Evolutionary conservation across 169 alveolate species (phyloP).

Genomic region (Plasmodium cynomolgi): DNA sequence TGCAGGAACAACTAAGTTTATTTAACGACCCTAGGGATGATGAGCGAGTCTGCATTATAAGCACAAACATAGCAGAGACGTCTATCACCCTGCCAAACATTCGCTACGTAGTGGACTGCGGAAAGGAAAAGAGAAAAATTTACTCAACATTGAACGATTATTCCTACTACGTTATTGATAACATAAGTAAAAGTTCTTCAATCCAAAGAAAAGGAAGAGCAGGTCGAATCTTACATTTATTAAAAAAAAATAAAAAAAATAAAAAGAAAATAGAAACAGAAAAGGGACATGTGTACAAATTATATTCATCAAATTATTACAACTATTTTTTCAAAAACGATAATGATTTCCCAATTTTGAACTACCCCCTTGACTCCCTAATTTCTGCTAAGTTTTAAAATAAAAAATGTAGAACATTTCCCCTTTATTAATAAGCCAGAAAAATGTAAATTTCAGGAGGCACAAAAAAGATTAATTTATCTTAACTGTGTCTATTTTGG

Average conservation of each 20-base stretch:
- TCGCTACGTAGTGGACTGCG: slow-evolving; percentile 96
- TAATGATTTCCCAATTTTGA: slow-evolving; percentile 70
- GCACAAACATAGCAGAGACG: slow-evolving; percentile 99
- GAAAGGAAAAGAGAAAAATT: slow-evolving; percentile 95
- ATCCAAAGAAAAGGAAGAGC: slow-evolving; percentile 99
- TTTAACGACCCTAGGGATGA: slow-evolving; percentile 90
- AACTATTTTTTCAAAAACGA: slow-evolving; percentile 70
- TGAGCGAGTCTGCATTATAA: slow-evolving; percentile 94
- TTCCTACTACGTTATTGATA: slow-evolving; percentile 91
- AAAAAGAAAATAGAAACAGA: slow-evolving; percentile 68
- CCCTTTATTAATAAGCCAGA: slow-evolving; percentile 77
- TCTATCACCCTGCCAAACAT: slow-evolving; percentile 98
- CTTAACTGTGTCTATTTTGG: slow-evolving; percentile 58
- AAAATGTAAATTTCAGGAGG: slow-evolving; percentile 60
- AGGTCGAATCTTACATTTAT: slow-evolving; percentile 91
- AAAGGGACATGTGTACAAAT: slow-evolving; percentile 75
- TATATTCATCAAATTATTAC: slow-evolving; percentile 73
- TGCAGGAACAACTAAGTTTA: slow-evolving; percentile 81
- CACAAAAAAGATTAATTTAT: slow-evolving; percentile 72
- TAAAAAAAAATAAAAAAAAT: slow-evolving; percentile 72
- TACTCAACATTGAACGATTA: slow-evolving; percentile 88
- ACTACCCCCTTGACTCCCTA: slow-evolving; percentile 71
- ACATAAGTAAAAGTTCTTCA: slow-evolving; percentile 94
- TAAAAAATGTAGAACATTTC: slow-evolving; percentile 63
- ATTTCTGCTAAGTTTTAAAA: slow-evolving; percentile 71